Evolutionary conservation across 2,329 filamentous ascomycete species (phyloP).

Genomic region (Rugonectria rugulosa): DNA sequence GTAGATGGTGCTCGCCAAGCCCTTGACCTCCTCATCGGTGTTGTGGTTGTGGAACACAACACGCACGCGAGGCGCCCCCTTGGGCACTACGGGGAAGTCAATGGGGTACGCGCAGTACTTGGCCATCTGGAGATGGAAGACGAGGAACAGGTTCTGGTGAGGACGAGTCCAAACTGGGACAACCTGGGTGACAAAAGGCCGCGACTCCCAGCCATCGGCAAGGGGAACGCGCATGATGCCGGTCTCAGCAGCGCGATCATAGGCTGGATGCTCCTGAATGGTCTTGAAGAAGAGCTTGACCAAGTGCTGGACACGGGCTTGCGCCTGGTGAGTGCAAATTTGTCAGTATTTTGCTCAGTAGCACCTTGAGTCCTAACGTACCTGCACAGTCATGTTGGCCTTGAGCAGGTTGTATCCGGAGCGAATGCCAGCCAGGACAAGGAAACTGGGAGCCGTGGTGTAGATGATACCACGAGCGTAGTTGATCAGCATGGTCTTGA

Average conservation of each 20-base stretch:
- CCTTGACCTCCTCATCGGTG: constrained; percentile 10
- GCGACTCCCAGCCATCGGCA: constrained; percentile 36
- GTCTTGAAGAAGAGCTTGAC: constrained; percentile 39
- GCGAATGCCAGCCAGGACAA: constrained; percentile 28
- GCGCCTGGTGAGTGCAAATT: constrained; percentile 14
- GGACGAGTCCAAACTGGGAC: constrained; percentile 38
- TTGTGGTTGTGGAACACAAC: constrained; percentile 22
- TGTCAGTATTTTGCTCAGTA: not conserved
- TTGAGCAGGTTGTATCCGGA: constrained; percentile 30
- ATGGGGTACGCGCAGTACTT: constrained; percentile 17
- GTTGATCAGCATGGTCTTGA: constrained; percentile 31
- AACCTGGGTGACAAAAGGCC: constrained; percentile 39
- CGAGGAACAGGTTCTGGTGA: constrained; percentile 15
- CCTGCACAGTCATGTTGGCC: not conserved
- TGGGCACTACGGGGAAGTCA: constrained; percentile 21
- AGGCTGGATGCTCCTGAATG: constrained; percentile 34
- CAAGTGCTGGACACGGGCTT: constrained; percentile 33
- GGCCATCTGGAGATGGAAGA: constrained; percentile 19
- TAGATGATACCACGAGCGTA: constrained; percentile 28
- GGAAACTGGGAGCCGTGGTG: constrained; percentile 31
- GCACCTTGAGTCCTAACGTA: not conserved
- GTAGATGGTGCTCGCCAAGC: not conserved
- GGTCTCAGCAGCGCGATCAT: constrained; percentile 29
- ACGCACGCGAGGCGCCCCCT: constrained; percentile 15
- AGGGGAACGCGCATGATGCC: constrained; percentile 42